Percentiles rank a stretch among this genome's conserved stretches.
These are phyloP conservation scores for Paramyrothecium roridum DNA, from an alignment of 2,329 filamentous ascomycete genomes.

Conservation along the genomic window DNA sequence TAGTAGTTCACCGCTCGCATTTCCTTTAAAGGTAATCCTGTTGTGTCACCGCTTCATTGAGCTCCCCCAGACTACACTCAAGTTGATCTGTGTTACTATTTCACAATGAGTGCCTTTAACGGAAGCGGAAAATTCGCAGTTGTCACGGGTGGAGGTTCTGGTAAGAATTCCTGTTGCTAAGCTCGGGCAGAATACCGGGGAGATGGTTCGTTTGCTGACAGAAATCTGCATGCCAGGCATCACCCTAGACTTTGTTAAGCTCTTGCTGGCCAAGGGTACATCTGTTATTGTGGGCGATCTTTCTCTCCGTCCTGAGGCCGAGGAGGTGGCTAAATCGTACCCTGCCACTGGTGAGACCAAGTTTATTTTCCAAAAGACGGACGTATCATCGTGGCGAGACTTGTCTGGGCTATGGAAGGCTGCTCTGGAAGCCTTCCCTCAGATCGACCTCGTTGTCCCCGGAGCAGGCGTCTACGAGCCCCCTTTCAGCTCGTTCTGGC, in stretches of 20 bases:
- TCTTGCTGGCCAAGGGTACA: constrained; percentile 29
- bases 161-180: constrained; percentile 5
- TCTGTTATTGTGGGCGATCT: constrained; percentile 35
- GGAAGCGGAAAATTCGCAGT: constrained; percentile 11
- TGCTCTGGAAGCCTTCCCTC: constrained; percentile 21
- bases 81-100: too few relatives aligned
- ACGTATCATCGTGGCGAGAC: constrained; percentile 33
- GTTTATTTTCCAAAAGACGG: constrained; percentile 30
- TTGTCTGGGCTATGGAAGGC: constrained; percentile 24
- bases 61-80: too few relatives aligned
- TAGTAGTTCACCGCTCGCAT: too few relatives aligned
- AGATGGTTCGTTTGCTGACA: neutral
- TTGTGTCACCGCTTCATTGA: too few relatives aligned
- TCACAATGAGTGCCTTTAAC: neutral
- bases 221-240: constrained; percentile 24
- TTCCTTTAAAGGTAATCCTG: too few relatives aligned
- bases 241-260: constrained; percentile 28
- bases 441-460: constrained; percentile 31
- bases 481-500: constrained; percentile 31
- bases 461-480: constrained; percentile 36
- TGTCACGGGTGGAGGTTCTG: constrained; percentile 17
- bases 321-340: constrained; percentile 25
- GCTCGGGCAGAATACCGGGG: neutral
- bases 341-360: constrained; percentile 17
- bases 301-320: constrained; percentile 28